Conservation (phyloP, 2,329 filamentous ascomycete genomes). For the Pseudogymnoascus sp. region DNA sequence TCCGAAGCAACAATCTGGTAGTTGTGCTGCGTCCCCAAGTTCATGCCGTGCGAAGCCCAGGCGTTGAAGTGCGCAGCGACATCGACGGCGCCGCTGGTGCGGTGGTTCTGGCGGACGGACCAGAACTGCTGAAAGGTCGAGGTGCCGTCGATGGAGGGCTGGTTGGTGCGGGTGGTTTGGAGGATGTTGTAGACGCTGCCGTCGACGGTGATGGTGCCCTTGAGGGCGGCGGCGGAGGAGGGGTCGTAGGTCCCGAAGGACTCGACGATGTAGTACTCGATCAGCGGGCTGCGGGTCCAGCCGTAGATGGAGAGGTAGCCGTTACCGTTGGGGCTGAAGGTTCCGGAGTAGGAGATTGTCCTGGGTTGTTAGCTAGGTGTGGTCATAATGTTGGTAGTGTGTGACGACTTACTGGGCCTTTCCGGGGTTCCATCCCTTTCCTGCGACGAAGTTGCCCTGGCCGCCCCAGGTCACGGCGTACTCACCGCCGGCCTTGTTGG, state of each 20-base stretch:
- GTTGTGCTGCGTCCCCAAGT: slow-evolving; percentile 39
- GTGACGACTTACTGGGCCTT: not conserved
- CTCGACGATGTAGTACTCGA: slow-evolving; percentile 54
- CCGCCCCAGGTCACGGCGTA: slow-evolving; percentile 44
- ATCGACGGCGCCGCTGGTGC: slow-evolving; percentile 44
- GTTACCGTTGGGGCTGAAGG: slow-evolving; percentile 32
- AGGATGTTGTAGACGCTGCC: slow-evolving; percentile 45
- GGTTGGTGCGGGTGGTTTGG: slow-evolving; percentile 29
- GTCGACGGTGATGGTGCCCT: slow-evolving; percentile 45
- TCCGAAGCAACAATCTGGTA: slow-evolving; percentile 52
- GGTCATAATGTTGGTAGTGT: not conserved
- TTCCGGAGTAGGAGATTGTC: slow-evolving; percentile 35
- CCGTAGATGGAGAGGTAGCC: slow-evolving; percentile 49
- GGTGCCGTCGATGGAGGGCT: slow-evolving; percentile 39
- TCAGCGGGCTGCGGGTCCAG: slow-evolving; percentile 45
- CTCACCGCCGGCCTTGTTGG: slow-evolving; percentile 43
- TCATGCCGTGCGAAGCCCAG: slow-evolving; percentile 43
- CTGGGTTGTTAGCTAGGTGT: slow-evolving; percentile 20
- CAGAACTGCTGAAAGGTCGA: slow-evolving; percentile 48
- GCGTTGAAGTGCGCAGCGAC: slow-evolving; percentile 46
- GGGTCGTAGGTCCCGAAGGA: slow-evolving; percentile 45
- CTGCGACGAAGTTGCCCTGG: slow-evolving; percentile 40
- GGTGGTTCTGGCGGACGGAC: slow-evolving; percentile 44
- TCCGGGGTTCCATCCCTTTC: slow-evolving; percentile 41
- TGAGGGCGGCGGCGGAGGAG: slow-evolving; percentile 39